These are phyloP conservation scores for Monilinia fructigena DNA, from an alignment of 2,329 filamentous ascomycete genomes.

Conservation along the genomic window DNA sequence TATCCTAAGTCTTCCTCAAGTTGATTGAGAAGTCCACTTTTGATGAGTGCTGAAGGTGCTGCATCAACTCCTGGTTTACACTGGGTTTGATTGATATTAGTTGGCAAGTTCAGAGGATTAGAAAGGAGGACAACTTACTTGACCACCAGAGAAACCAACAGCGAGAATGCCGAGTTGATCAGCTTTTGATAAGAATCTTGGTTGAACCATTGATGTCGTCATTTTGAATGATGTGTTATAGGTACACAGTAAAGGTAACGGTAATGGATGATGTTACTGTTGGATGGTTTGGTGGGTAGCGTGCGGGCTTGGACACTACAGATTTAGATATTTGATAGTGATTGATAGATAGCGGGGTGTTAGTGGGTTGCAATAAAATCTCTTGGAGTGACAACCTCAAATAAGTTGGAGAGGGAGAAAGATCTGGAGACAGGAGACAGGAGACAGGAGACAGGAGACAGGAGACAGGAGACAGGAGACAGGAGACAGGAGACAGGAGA, in stretches of 20 bases:
- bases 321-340: neutral
- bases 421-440: no score
- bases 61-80: constrained; percentile 90
- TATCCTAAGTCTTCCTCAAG: constrained; percentile 84
- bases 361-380: constrained; percentile 8
- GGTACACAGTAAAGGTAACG: neutral
- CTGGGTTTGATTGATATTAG: constrained; percentile 46
- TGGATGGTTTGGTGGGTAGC: neutral
- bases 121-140: constrained; percentile 56
- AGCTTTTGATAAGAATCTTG: constrained; percentile 75
- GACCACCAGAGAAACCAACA: constrained; percentile 93
- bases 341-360: constrained; percentile 14
- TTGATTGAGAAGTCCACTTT: constrained; percentile 80
- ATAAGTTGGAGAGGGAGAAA: no score
- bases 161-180: constrained; percentile 87
- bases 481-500: no score
- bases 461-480: no score
- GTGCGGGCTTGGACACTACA: neutral
- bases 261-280: constrained; percentile 1
- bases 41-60: constrained; percentile 83
- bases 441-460: no score
- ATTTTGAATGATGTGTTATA: constrained; percentile 29
- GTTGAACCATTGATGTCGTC: constrained; percentile 40
- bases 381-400: no score
- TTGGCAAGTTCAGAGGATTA: constrained; percentile 25